A percentile compares a stretch with the other conserved stretches of the same genome.
These are phyloP conservation scores for Eucalyptus sp. DNA, from an alignment of 345 rosid genomes.

Conservation along the genomic window DNA sequence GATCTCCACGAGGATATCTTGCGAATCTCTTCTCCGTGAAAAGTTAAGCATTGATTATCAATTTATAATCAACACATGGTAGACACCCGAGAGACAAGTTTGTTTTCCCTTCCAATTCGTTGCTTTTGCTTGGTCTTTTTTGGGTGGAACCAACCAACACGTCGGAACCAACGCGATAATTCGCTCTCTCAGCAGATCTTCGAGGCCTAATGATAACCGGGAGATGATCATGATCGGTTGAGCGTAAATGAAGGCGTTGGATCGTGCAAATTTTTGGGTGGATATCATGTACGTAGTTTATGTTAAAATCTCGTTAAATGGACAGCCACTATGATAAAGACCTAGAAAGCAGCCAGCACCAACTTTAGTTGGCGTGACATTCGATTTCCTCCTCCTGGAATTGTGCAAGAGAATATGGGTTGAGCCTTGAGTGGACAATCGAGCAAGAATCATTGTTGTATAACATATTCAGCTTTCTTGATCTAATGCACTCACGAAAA, in stretches of 20 bases:
- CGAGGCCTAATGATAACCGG: neutral
- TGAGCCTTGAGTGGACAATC: neutral
- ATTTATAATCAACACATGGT: neutral
- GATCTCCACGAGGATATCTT: neutral
- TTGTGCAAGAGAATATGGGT: neutral
- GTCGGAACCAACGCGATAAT: neutral
- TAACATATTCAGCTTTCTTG: neutral
- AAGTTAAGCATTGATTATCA: neutral
- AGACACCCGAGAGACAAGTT: neutral
- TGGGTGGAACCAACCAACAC: neutral
- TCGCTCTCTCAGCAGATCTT: neutral
- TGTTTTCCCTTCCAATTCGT: neutral
- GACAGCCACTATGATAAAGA: neutral
- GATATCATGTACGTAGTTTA: neutral
- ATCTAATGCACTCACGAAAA: neutral
- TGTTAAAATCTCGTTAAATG: neutral
- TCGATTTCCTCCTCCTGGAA: neutral
- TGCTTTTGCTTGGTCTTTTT: neutral
- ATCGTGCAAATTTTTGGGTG: neutral
- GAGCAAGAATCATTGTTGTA: neutral
- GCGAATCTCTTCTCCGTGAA: neutral
- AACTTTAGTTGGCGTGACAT: neutral
- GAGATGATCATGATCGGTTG: neutral
- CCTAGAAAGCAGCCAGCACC: neutral
- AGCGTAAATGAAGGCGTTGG: neutral